Evolutionary conservation across 108 stramenopile genomes (phyloP).

Genomic region (Ochromonas danica): DNA sequence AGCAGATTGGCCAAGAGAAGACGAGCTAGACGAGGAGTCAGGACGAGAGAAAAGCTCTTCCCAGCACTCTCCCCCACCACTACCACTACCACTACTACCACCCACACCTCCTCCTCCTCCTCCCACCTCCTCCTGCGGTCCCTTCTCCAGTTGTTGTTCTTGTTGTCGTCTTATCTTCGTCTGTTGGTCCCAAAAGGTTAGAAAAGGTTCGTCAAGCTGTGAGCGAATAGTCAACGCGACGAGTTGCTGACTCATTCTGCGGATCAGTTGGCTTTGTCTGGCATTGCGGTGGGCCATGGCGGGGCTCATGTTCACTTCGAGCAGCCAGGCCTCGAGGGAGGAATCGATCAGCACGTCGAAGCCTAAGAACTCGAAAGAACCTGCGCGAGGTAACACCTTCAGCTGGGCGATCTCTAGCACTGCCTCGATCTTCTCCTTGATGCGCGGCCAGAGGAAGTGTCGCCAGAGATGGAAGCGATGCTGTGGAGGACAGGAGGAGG

Average conservation of each 20-base stretch:
- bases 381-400: not conserved
- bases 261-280: not conserved
- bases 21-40: no score
- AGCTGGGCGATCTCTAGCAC: not conserved
- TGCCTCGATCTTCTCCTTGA: not conserved
- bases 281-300: conserved; percentile 31
- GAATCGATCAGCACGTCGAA: conserved; percentile 31
- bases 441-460: not conserved
- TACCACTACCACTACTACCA: no score
- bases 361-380: conserved; percentile 35
- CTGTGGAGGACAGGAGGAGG: not conserved
- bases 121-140: no score
- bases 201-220: no score
- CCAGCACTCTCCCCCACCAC: no score
- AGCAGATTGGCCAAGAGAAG: no score
- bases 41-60: no score
- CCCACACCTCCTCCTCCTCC: no score
- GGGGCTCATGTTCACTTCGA: conserved; percentile 36
- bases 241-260: not conserved
- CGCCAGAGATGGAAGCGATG: not conserved
- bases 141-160: no score
- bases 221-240: no score
- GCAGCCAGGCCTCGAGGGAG: not conserved
- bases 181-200: no score
- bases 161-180: no score